A percentile compares a stretch with the other conserved stretches of the same genome.
phyloP scores from a whole-genome alignment of 1,284 basidiomycete species.

The Cutaneotrichosporon mucoides region DNA sequence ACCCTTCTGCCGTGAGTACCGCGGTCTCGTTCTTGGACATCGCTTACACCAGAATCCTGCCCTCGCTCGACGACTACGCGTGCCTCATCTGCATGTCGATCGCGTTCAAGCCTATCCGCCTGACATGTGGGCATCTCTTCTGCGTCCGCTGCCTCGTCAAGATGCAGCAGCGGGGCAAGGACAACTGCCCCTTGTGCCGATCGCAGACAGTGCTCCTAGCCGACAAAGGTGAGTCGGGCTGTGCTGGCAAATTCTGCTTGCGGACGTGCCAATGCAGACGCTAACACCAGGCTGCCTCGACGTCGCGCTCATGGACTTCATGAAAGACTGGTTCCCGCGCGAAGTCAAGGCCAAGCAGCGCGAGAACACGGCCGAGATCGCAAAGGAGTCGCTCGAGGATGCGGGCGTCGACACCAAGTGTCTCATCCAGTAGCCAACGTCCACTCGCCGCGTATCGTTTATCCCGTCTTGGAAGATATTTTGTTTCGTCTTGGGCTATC shows the following conservation, averaged over 20 bases:
- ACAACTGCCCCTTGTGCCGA: slow-evolving; percentile 82
- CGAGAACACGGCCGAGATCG: slow-evolving; percentile 72
- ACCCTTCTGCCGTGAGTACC: slow-evolving; percentile 63
- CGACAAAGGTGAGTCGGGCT: slow-evolving; percentile 59
- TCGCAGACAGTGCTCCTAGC: slow-evolving; percentile 69
- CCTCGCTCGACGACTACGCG: slow-evolving; percentile 62
- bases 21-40: background rate
- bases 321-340: slow-evolving; percentile 87
- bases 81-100: slow-evolving; percentile 71
- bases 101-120: slow-evolving; percentile 82
- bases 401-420: slow-evolving; percentile 54
- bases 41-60: slow-evolving; percentile 36
- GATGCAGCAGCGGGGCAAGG: slow-evolving; percentile 80
- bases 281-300: slow-evolving; percentile 34
- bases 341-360: slow-evolving; percentile 74
- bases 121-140: slow-evolving; percentile 84
- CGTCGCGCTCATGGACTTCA: slow-evolving; percentile 56
- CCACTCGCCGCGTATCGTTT: slow-evolving; percentile 27
- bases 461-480: too few relatives aligned
- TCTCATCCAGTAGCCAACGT: slow-evolving; percentile 41
- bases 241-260: background rate
- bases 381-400: slow-evolving; percentile 65
- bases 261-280: too few relatives aligned
- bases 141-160: slow-evolving; percentile 89
- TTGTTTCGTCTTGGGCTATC: too few relatives aligned